Evolutionary conservation across 495 filamentous ascomycete species (phyloP), one percentile per base, ranked within the genome.

Genomic region (Penicillium daleae): DNA sequence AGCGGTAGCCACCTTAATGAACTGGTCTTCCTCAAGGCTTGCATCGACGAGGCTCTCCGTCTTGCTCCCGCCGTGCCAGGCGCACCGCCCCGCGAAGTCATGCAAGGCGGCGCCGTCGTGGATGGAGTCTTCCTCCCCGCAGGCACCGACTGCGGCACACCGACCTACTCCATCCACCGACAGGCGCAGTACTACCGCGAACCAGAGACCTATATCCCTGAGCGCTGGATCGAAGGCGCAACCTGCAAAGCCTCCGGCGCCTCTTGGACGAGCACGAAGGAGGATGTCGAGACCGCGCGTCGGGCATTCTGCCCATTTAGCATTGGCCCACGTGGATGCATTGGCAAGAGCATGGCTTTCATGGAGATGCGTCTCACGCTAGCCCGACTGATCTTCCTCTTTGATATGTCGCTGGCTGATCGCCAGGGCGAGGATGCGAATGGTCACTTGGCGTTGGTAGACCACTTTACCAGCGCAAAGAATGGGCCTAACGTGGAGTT

Each of bases 11-110:
- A 69, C 8, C 67, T 90, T 8, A 77, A 73, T 22, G 70, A 77
- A 15, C 82, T 85, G 49, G 55, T 66, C n/a, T 90, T 85, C 59
- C 75, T 89, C 2, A 81, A 82, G 51, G 87, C 86, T 10, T 87
- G 86, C 62, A 77, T 89, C 46, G 83, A 90, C 57, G 89, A 92
- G 62, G 78, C 86, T 0, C 79, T 92, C 72, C 83, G 89, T 22
- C 74, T 91, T 26, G 79, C 84, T 0, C 89, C 89, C 4, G 79
- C 88, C 0, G 86, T 88, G 1, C 78, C 82, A 0, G 85, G 86
- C 12, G 72, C 82, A 0, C 73, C 86, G 6, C 84, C 83, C 7
- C 80, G 87, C 5, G 82, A 87, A 65, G 84, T 87, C 2, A 80
- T 85, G 37, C 67, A 74, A 5, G 84, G 80, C 33, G 88, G 87